Conservation (phyloP, 1,284 basidiomycete genomes). For the Ustilago crameri region DNA sequence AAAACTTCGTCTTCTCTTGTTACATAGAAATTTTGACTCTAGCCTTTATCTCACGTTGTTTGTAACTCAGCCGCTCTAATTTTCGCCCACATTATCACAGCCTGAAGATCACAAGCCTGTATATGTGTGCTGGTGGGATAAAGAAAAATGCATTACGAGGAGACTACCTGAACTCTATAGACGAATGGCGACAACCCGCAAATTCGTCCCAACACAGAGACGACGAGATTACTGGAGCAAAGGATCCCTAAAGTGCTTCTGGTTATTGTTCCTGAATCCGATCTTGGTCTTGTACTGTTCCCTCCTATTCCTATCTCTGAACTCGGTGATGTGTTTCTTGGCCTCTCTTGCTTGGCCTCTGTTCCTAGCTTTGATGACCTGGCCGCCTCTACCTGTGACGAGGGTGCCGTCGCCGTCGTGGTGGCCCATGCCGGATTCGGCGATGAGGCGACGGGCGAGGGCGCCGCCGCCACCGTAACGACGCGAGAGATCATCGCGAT, state of each 20-base stretch:
- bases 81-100: not conserved
- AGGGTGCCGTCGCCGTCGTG: conserved; percentile 41
- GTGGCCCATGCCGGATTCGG: conserved; percentile 45
- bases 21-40: too few species aligned
- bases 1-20: too few species aligned
- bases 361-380: conserved; percentile 73
- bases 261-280: conserved; percentile 64
- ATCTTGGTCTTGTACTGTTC: conserved; percentile 86
- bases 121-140: not conserved
- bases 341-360: conserved; percentile 93
- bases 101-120: too few species aligned
- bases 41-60: too few species aligned
- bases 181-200: too few species aligned
- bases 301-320: conserved; percentile 80
- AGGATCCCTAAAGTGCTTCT: conserved; percentile 67
- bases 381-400: conserved; percentile 53
- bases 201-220: too few species aligned
- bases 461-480: conserved; percentile 47
- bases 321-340: conserved; percentile 84
- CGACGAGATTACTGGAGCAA: conserved; percentile 55
- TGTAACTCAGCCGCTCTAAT: too few species aligned
- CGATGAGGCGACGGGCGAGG: conserved; percentile 55
- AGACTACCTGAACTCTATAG: not conserved
- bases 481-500: conserved; percentile 29
- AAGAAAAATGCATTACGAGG: conserved; percentile 2